Base-by-base conservation (phyloP, 1,139 yeast genomes). In the Yamadazyma kanchanaburiensis region DNA sequence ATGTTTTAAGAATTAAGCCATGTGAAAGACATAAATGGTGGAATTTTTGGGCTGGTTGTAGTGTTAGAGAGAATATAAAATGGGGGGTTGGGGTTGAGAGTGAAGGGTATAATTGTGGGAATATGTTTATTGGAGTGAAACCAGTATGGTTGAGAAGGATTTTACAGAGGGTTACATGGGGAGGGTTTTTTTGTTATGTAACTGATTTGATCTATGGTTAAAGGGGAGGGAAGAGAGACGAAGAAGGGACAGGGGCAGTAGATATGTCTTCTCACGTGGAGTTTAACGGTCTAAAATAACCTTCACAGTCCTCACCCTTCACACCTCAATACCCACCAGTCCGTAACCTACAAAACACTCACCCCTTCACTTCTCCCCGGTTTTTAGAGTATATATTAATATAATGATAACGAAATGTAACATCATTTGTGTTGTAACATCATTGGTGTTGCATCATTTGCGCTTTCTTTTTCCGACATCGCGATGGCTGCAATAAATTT, bases 11-110 rank as follows among this genome's bases (percentile, higher is more conserved):
- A 33, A 53, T 63, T 2, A 70, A 76, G 12, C 79, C 94, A 1
- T 91, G 98, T 52, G 94, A 88, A 53, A 61, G 94, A 27, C 69
- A 77, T 36, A 88, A 87, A 53, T 86, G 95, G 95, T 82, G 87
- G 84, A 80, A 81, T 52, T 66, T 77, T 43, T 70, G 80, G 77
- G 71, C 74, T 31, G 82, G 87, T 1, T 91, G 98, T 56, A 82
- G 81, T 12, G 77, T 89, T 4, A 64, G 96, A 33, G 68, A 74
- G 31, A 77, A 78, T 43, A 76, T 84, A 30, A 77, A 83, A 39
- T 75, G 84, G 70, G 97, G 96, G 0, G 77, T 83, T 42, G 97
- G 96, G 0, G 75, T 86, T 13, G 96, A 89, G 48, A 77, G 83
- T 38, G 95, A 88, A 48, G 89, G 89, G 3, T 69, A 69, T 49